Base-by-base conservation (phyloP, 352 stramenopile genomes). In the Sclerospora graminicola region DNA sequence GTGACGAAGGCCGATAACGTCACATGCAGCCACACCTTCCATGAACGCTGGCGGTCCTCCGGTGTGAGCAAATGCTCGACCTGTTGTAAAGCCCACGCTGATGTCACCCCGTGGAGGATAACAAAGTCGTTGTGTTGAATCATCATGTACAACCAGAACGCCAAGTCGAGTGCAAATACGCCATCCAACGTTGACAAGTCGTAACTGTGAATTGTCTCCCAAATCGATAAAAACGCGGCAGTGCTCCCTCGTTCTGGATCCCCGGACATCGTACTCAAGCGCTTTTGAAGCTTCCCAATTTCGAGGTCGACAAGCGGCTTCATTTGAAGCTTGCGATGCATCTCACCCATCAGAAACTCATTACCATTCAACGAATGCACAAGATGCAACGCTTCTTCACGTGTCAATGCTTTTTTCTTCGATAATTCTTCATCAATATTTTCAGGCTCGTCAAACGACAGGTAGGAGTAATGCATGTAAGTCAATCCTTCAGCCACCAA, bases 41-140 rank as follows among this genome's bases (percentile, higher is more conserved):
- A 71, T 13, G 52, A 37, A 8, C 45, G 53, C 20, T 50, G 37
- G 6, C 45, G 54, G 33, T 67, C 53, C n/a, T 54, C 36, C n/a
- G 39, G 29, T 6, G 42, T 41, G 2, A 71, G 42, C 23, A 71
- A 35, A 15, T 66, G 38, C 16, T 71, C 61, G 18, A 68, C 33
- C 33, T 71, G 57, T 23, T 67, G 48, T 15, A 71, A 16, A 41
- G 53, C 41, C 61, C 61, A 68, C 21, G 61, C 57, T 16, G 61
- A 67, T 23, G 57, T 68, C 23, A 71, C 50, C 6, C 48, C 61
- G 28, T 71, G 61, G 19, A 68, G 23, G 10, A 71, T 55, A 14
- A 68, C 61, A 16, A 68, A 71, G 39, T 71, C 57, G 31, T 68
- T 68, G 41, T 62, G 39, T 33, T 62, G 45, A 28, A 68, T 56